phyloP scores from a whole-genome alignment of 257 asterid species.

The Capsicum chinense region DNA sequence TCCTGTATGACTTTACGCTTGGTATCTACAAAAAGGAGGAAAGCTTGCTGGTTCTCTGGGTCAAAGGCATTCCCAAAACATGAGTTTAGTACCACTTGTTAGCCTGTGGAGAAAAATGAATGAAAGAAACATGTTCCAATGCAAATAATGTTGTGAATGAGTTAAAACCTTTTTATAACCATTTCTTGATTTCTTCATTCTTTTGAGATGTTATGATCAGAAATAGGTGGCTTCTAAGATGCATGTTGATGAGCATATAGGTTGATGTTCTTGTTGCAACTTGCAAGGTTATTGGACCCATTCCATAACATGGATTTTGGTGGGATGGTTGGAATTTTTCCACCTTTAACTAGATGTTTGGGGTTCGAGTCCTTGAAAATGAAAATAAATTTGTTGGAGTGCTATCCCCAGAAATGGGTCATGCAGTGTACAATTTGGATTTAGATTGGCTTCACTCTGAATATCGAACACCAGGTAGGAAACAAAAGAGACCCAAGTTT shows the following conservation, averaged over 20 bases:
- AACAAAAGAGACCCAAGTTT: not conserved
- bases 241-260: not conserved
- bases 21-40: not conserved
- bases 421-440: too few relatives aligned
- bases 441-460: too few relatives aligned
- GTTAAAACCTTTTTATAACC: not conserved
- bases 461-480: too few relatives aligned
- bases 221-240: not conserved
- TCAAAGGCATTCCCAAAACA: not conserved
- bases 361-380: too few relatives aligned
- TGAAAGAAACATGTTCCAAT: not conserved
- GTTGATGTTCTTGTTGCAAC: not conserved
- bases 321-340: too few relatives aligned
- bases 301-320: not conserved
- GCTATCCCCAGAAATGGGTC: too few relatives aligned
- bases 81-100: not conserved
- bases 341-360: too few relatives aligned
- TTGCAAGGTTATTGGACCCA: not conserved
- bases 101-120: not conserved
- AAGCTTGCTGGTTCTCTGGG: not conserved
- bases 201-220: not conserved
- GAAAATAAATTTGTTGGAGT: too few relatives aligned
- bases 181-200: constrained; percentile 4
- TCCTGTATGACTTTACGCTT: not conserved
- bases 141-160: constrained; percentile 6